These are phyloP conservation scores for Syzygium malaccense DNA, from an alignment of 441 rosid genomes.

Conservation along the genomic window DNA sequence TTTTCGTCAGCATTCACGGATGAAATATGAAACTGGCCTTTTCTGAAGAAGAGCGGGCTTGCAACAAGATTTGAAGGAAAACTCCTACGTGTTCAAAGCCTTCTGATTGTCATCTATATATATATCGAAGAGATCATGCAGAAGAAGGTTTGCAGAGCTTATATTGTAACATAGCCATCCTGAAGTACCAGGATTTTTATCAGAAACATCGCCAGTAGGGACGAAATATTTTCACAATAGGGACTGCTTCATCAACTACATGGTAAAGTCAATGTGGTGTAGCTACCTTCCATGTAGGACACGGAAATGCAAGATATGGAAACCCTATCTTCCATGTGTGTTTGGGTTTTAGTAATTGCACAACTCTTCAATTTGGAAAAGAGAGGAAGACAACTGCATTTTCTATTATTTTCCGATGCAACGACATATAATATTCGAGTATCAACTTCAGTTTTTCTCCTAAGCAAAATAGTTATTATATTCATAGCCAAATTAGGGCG, in stretches of 20 bases:
- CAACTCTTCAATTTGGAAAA: neutral
- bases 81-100: neutral
- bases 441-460: neutral
- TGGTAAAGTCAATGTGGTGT: neutral
- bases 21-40: neutral
- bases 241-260: neutral
- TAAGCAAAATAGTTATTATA: neutral
- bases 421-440: neutral
- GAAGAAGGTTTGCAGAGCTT: neutral
- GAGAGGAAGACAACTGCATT: neutral
- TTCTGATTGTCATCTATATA: neutral
- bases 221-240: neutral
- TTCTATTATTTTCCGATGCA: neutral
- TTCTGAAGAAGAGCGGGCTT: neutral
- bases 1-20: neutral
- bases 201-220: neutral
- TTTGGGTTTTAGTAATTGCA: neutral
- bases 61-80: neutral
- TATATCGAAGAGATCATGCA: neutral
- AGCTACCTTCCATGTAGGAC: neutral
- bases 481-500: neutral
- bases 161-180: neutral
- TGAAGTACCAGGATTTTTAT: neutral
- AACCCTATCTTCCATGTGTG: neutral
- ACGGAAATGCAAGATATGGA: neutral